Conservation (phyloP, 202 grass and related monocot genomes). For the Cymbopogon flexuosus region DNA sequence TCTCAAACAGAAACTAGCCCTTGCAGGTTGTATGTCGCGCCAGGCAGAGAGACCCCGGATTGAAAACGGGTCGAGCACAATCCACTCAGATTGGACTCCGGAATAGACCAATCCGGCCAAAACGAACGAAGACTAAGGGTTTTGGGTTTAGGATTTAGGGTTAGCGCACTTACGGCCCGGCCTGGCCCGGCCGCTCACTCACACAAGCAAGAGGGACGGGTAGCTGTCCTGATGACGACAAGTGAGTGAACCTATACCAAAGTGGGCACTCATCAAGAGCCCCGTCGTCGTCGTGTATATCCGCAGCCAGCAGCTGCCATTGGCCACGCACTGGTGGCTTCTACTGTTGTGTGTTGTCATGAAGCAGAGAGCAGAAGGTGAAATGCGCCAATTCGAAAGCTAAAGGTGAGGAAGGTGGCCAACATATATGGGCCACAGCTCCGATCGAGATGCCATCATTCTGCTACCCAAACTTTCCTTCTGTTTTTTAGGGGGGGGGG, state of each 20-base stretch:
- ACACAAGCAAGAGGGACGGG: background rate
- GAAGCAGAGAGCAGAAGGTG: background rate
- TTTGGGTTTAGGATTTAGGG: too few relatives aligned
- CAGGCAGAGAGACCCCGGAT: too few relatives aligned
- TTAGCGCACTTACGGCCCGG: too few relatives aligned
- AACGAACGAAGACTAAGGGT: too few relatives aligned
- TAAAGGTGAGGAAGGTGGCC: constrained; percentile 1
- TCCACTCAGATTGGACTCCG: too few relatives aligned
- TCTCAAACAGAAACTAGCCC: too few relatives aligned
- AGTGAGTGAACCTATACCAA: background rate
- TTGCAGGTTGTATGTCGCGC: too few relatives aligned
- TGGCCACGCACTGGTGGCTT: background rate
- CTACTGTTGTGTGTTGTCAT: background rate
- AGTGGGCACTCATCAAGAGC: background rate
- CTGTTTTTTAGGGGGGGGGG: too few relatives aligned
- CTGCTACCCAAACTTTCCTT: background rate
- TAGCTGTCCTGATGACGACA: background rate
- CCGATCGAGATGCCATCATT: background rate
- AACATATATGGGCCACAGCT: background rate
- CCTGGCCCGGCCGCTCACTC: too few relatives aligned
- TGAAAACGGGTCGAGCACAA: too few relatives aligned
- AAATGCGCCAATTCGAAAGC: background rate
- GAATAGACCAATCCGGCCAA: too few relatives aligned
- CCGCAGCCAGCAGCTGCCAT: background rate
- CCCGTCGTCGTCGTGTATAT: background rate